Evolutionary conservation across 2,329 filamentous ascomycete genomes (phyloP), one percentile per base, ranked within the genome.

Genomic region (Sordariomycetes sp.): DNA sequence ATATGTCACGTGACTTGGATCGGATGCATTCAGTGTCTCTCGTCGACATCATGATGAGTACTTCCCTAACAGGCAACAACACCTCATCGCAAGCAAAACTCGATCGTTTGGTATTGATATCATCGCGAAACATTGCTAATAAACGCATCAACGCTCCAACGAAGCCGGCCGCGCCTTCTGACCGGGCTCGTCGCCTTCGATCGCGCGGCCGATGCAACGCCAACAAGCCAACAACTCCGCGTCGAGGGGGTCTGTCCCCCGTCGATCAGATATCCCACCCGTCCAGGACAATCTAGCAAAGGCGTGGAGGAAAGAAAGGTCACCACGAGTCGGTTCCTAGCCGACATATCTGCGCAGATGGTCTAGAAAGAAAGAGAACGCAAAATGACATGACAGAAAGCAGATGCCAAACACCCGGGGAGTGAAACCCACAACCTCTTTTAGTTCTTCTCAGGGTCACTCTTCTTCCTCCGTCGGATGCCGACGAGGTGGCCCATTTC

Each of bases 401-500:
- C 50, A 24, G 10, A n/a, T 34, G 28, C 52, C 52, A 24, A 17
- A 22, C 20, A 22, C 10, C n/a, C 4, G 10, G 42, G 42, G 42
- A 48, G 22, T 20, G 13, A 10, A 24, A 20, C 8, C 12, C 20
- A 20, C 15, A 15, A 17, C 39, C 6, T 7, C 15, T 20, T 20
- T n/a, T 48, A 50, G n/a, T 20, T 22, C 45, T 50, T 50, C 45
- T 50, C 45, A 20, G 45, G 20, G n/a, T 50, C 45, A 8, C 6
- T 10, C 45, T 22, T 24, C 57, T 59, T 63, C 53, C 63, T 66
- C 52, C 62, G 62, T 28, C 62, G 61, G 56, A 76, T 69, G 48
- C 74, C 69, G 5, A 78, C 61, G 62, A 80, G 57, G 57, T 73
- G 71, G n/a, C 68, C 61, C 62, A 82, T 72, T 62, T 82, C 79